Conservation (phyloP, 768 basidiomycete species). For the Amanita pseudoporphyria region DNA sequence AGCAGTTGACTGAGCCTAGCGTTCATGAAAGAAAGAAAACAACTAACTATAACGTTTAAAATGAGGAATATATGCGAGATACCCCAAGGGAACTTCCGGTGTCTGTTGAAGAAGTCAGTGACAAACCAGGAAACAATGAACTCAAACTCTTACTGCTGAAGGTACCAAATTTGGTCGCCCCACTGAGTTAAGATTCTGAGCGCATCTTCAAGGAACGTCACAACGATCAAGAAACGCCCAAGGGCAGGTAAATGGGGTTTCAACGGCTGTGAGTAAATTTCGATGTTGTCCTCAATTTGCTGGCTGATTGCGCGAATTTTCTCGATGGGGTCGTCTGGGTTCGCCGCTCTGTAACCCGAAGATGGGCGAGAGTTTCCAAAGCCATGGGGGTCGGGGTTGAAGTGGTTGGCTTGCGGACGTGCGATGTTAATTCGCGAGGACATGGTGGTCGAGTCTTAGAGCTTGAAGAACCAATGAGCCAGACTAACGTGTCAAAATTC, state of each 20-base stretch:
- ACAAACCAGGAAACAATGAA: not conserved
- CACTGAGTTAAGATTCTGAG: slow-evolving; percentile 90
- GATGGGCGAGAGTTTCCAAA: slow-evolving; percentile 65
- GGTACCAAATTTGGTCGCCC: slow-evolving; percentile 96
- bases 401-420: slow-evolving; percentile 54
- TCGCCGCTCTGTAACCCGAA: slow-evolving; percentile 66
- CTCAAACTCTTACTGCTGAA: slow-evolving; percentile 67
- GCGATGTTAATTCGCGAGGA: slow-evolving; percentile 77
- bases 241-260: slow-evolving; percentile 91
- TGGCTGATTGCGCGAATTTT: slow-evolving; percentile 62
- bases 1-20: not conserved
- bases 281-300: slow-evolving; percentile 85
- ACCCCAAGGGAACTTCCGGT: slow-evolving; percentile 94
- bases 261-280: slow-evolving; percentile 88
- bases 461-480: slow-evolving; percentile 14
- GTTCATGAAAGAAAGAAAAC: not conserved
- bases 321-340: slow-evolving; percentile 77
- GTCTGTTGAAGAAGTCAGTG: slow-evolving; percentile 38
- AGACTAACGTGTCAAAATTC: slow-evolving; percentile 33
- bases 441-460: slow-evolving; percentile 52
- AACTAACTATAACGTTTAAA: slow-evolving; percentile 81
- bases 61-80: slow-evolving; percentile 89
- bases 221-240: slow-evolving; percentile 94
- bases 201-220: slow-evolving; percentile 97
- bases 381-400: slow-evolving; percentile 69